Conservation (phyloP, 202 grass and related monocot genomes). For the Zizania palustris region DNA sequence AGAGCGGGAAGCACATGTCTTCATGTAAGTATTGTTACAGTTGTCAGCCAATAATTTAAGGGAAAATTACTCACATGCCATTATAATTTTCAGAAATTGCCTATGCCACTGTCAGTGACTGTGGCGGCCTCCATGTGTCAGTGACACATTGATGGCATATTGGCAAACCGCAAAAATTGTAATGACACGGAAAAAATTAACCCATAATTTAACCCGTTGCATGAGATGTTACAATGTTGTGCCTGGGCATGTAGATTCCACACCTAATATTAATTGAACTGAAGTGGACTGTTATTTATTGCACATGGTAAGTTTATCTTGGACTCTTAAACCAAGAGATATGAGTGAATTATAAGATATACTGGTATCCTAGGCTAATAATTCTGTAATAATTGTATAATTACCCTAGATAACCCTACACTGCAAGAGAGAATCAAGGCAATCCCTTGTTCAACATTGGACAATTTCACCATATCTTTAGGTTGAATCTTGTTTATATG, state of each 20-base stretch:
- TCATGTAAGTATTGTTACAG: conserved; percentile 74
- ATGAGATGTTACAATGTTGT: conserved; percentile 10
- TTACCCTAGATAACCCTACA: conserved; percentile 23
- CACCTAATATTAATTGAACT: conserved; percentile 5
- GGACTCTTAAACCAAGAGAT: neutral
- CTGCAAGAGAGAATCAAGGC: neutral
- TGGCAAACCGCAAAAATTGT: too few relatives aligned
- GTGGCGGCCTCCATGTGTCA: too few relatives aligned
- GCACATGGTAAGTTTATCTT: neutral
- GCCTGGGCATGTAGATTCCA: conserved; percentile 3
- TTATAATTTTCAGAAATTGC: too few relatives aligned
- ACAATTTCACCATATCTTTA: conserved; percentile 33
- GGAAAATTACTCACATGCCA: too few relatives aligned
- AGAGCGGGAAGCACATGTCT: conserved; percentile 85
- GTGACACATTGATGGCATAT: too few relatives aligned
- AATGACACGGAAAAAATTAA: too few relatives aligned
- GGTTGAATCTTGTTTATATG: conserved; percentile 23
- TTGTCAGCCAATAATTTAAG: neutral
- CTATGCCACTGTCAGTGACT: too few relatives aligned
- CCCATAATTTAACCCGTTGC: neutral
- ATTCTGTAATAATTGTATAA: conserved; percentile 3
- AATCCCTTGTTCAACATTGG: conserved; percentile 5
- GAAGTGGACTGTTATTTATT: neutral
- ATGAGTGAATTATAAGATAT: neutral
- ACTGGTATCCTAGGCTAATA: neutral